Evolutionary conservation across 169 alveolate genomes (phyloP), one percentile per base, ranked within the genome.

Genomic region (Hammondia hammondi): DNA sequence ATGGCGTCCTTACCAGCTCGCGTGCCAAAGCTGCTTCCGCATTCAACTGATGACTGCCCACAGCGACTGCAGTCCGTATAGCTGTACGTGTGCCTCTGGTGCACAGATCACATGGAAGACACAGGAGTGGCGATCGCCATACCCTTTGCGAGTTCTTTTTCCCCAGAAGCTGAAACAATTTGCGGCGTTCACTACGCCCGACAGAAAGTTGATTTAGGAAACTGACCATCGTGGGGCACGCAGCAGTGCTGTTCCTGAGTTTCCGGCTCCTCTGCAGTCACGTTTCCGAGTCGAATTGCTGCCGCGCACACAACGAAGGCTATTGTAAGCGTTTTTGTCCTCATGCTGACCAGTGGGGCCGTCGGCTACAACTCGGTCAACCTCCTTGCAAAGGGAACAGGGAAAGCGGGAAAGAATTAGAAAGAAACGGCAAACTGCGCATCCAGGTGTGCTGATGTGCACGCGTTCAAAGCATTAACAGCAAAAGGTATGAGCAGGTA

Each of bases 81-180:
- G 90, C 90, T 82, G 90, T 32, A 37, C 46, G 56, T 17, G 2
- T 32, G 0, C 32, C 46, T 17, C 87, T 77, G 32, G 77, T 67
- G 27, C 32, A 73, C 3, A n/a, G 35, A 71, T 7, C n/a, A 17
- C n/a, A n/a, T 24, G 37, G 19, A 52, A 7, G 61, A 14, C 27
- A 81, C n/a, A 3, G 88, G 27, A 35, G 61, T 81, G 88, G 7
- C 24, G 35, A 17, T 82, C 19, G 19, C 70, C 37, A 29, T 45
- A 82, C 90, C 90, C 70, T 82, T 45, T 48, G 90, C 90, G n/a
- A 82, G 90, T n/a, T 82, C 90, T 70, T 45, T 82, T 82, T 82
- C 90, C 32, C 90, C 90, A 24, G 90, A 82, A 14, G 90, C 90
- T 82, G 87, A 32, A 77, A 24, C 17, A 39, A 1, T 17, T 17